Evolutionary conservation across 129 eudicot genomes (phyloP), one percentile per base, ranked within the genome.

Genomic region (Artemisia annua): DNA sequence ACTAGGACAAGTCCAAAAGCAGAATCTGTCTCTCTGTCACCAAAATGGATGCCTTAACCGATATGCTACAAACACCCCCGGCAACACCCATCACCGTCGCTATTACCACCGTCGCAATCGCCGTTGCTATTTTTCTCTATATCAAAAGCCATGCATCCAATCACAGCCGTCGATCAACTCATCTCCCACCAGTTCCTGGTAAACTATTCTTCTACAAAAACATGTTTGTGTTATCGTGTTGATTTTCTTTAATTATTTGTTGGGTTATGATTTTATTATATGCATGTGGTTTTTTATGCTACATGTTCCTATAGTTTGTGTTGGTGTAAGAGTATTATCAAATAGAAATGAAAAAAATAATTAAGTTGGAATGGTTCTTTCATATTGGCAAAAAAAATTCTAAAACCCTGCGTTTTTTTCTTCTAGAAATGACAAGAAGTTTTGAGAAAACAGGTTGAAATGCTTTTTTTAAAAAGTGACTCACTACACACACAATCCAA

Each of bases 121-220:
- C 17, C 72, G 82, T 84, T 19, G 96, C 83, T 43, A 16, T 90
- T 73, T 76, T 76, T 18, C 39, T 90, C 53, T 81, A 81, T 63
- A 61, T 85, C 24, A 83, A 46, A 70, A 61, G 58, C 24, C 62
- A 75, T 73, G 70, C 59, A 15, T 59, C 74, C 51, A 78, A 72
- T 75, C 83, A 82, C 30, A 72, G 19, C 46, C 71, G 49, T 69
- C 72, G 87, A 59, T 70, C 90, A 61, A 77, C 52, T 32, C 32
- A 49, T 70, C 83, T 77, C 76, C 87, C 85, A 32, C 76, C 80
- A 48, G 78, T 84, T 63, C 97, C 94, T 8, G 87, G 91, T 87
- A 78, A 39, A 11, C 7, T 20, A 9, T 71, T 12, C 18, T 54
- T 56, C 61, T 71, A 3, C 43, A 35, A 12, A 4, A 12, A 16